Percentiles rank a stretch among this genome's conserved stretches.
Evolutionary conservation across 176 grass and related monocot species (phyloP).

Genomic region (Juncus effusus): DNA sequence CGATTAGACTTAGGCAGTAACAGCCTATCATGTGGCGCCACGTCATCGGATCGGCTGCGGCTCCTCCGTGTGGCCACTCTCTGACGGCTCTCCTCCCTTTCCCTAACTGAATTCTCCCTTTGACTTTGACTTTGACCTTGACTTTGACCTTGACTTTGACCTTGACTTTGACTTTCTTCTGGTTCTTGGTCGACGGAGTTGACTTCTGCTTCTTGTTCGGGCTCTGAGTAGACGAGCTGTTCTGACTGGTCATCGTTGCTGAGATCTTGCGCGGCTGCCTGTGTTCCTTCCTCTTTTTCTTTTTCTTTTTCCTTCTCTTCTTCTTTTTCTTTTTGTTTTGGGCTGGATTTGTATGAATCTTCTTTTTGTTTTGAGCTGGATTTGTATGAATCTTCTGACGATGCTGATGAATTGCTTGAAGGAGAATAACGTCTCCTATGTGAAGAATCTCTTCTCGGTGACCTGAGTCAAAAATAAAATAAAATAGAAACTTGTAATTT

Average conservation of each 20-base stretch:
- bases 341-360: too few relatives aligned
- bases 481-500: neutral
- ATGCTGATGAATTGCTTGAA: too few relatives aligned
- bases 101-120: neutral
- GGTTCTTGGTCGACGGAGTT: conserved; percentile 56
- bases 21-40: neutral
- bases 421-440: too few relatives aligned
- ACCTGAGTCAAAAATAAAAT: neutral
- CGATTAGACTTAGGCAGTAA: too few relatives aligned
- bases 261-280: conserved; percentile 39
- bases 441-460: neutral
- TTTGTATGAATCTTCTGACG: too few relatives aligned
- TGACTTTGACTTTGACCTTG: conserved; percentile 35
- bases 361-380: too few relatives aligned
- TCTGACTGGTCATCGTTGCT: conserved; percentile 57
- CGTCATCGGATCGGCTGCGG: conserved; percentile 23
- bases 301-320: conserved; percentile 30
- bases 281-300: conserved; percentile 37
- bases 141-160: conserved; percentile 51
- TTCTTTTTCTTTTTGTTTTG: conserved; percentile 18
- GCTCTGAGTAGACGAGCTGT: conserved; percentile 44
- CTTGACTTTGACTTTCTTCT: conserved; percentile 52
- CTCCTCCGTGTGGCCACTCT: conserved; percentile 20
- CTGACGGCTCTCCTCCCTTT: conserved; percentile 8
- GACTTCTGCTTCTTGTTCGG: conserved; percentile 56